Base-by-base conservation (phyloP, 1,139 yeast species). In the Wickerhamomyces sp. region DNA sequence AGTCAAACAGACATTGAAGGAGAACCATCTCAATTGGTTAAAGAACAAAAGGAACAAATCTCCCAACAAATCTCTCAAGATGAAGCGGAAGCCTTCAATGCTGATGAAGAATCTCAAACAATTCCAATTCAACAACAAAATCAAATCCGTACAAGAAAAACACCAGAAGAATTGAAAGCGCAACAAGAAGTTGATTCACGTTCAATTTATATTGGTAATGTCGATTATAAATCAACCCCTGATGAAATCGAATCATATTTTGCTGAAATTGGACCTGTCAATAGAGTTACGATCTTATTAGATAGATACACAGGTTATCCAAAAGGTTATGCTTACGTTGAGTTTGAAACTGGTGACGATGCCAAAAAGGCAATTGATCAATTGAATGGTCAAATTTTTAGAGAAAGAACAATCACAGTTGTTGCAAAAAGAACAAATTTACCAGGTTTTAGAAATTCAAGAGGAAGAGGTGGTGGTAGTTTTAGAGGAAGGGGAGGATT, bases 251-350 rank as follows among this genome's bases (percentile, higher is more conserved):
- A 79, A 51, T 71, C 73, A 47, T 76, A 72, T 49, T 80, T 80
- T 57, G 68, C 75, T 14, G 51, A 64, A 3, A 72, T 73, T 33
- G 86, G 87, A 1, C 64, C 69, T 0, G 79, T 81, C 11, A 75
- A 78, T 50, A 66, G 86, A 60, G 83, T 80, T 15, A 81, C 86
- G 0, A 79, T 81, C 26, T 62, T 78, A 58, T 71, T 72, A 45
- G 77, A 80, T 59, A 77, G 75, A 55, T 60, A 64, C 52, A 81
- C 86, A 0, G 86, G 87, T 2, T 76, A 71, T 48, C 84, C 86
- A 27, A 79, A 78, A 54, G 90, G 89, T 2, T 81, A 78, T 63
- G 90, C 88, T 3, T 84, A 82, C 60, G 69, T 84, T 51, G 90
- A 84, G 57, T 84, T 80, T 58, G 73, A 73, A n/a, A 70, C 66